Percentiles rank a stretch among this genome's conserved stretches.
These are phyloP conservation scores for Tubosaeta sp. DNA, from an alignment of 768 basidiomycete genomes.

Conservation along the genomic window DNA sequence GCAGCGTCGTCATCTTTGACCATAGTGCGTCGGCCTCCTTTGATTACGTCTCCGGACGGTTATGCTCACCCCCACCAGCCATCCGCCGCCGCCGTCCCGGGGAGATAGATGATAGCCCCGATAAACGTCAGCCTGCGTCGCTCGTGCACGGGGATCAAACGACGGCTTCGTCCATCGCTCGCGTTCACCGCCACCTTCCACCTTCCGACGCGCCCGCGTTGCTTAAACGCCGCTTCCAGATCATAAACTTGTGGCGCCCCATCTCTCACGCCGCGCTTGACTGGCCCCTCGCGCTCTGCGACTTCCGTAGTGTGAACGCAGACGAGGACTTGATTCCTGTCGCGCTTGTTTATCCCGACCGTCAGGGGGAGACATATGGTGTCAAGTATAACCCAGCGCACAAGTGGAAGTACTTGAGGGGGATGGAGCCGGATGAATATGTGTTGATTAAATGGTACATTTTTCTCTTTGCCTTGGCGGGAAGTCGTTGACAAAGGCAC, in stretches of 20 bases:
- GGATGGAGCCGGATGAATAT: slow-evolving; percentile 42
- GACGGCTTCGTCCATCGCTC: slow-evolving; percentile 33
- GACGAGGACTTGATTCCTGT: slow-evolving; percentile 36
- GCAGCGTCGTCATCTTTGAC: slow-evolving; percentile 37
- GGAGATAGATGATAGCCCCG: slow-evolving; percentile 31
- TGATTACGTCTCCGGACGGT: background rate
- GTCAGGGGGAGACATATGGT: slow-evolving; percentile 41
- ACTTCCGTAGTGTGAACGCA: slow-evolving; percentile 40
- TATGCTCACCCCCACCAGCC: too few species aligned
- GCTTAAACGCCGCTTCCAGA: slow-evolving; percentile 44
- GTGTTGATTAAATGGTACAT: slow-evolving; percentile 47
- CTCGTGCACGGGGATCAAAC: slow-evolving; percentile 47
- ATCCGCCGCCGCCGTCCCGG: slow-evolving; percentile 40
- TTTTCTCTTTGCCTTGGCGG: background rate
- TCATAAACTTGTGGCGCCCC: slow-evolving; percentile 54
- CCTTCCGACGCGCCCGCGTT: slow-evolving; percentile 35
- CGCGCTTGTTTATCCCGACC: slow-evolving; percentile 38
- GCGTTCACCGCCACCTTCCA: slow-evolving; percentile 43
- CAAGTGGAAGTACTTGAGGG: slow-evolving; percentile 44
- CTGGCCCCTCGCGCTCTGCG: slow-evolving; percentile 47
- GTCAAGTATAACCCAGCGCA: slow-evolving; percentile 38
- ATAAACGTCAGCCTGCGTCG: slow-evolving; percentile 42
- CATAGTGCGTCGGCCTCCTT: slow-evolving; percentile 26
- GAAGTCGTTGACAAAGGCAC: background rate
- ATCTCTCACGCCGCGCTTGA: slow-evolving; percentile 43